phyloP scores from a whole-genome alignment of 2,329 filamentous ascomycete species.

The Byssoonygena ceratinophila region DNA sequence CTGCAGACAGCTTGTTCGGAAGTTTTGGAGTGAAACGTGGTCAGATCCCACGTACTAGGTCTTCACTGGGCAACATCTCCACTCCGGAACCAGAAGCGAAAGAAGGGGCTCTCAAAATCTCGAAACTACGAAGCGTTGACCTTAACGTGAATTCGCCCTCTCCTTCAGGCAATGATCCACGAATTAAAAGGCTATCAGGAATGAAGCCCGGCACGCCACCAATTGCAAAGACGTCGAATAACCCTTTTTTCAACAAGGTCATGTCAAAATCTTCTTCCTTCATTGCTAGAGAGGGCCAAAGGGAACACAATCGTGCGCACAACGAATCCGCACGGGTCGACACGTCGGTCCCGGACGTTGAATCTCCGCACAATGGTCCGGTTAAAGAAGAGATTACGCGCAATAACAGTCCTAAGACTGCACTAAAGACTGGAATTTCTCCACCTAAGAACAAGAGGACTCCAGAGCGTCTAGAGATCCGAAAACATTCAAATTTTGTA shows the following conservation, averaged over 20 bases:
- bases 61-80: constrained; percentile 9
- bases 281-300: background rate
- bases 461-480: background rate
- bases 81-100: background rate
- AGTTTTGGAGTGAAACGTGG: constrained; percentile 12
- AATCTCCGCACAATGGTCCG: background rate
- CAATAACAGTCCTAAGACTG: background rate
- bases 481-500: background rate
- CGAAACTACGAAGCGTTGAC: constrained; percentile 13
- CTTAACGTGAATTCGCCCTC: constrained; percentile 6
- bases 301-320: background rate
- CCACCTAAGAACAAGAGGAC: background rate
- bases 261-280: constrained; percentile 8
- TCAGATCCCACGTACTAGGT: constrained; percentile 9
- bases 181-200: background rate
- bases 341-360: background rate
- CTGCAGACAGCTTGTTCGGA: constrained; percentile 17
- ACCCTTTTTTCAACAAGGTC: constrained; percentile 12
- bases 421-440: background rate
- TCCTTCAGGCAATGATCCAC: background rate
- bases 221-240: constrained; percentile 6
- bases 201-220: background rate
- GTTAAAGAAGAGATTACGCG: background rate
- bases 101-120: background rate
- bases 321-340: background rate